Evolutionary conservation across 257 asterid genomes (phyloP).

Genomic region (Oldenlandia corymbosa): DNA sequence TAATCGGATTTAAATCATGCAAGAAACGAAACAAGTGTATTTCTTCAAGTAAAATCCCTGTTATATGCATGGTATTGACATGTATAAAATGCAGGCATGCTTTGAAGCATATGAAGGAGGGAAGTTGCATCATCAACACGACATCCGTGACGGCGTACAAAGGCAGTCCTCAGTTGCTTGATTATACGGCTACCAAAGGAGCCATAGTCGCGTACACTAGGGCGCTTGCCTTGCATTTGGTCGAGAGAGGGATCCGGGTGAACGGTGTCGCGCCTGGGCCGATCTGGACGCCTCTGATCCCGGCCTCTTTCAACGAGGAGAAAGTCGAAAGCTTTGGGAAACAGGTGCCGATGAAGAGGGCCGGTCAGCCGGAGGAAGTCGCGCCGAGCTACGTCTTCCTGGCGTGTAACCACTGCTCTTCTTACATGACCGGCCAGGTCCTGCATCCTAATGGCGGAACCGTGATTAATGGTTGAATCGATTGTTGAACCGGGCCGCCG

Average conservation of each 20-base stretch:
- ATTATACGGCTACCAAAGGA: slow-evolving; percentile 67
- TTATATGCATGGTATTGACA: neutral
- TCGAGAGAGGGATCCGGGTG: slow-evolving; percentile 50
- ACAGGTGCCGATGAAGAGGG: slow-evolving; percentile 69
- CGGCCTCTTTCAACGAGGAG: slow-evolving; percentile 51
- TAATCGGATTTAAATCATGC: too few relatives aligned
- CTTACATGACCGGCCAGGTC: slow-evolving; percentile 63
- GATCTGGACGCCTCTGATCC: slow-evolving; percentile 71
- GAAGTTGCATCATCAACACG: slow-evolving; percentile 62
- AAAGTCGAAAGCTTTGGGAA: slow-evolving; percentile 42
- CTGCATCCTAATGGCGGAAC: slow-evolving; percentile 80
- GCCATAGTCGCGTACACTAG: slow-evolving; percentile 69
- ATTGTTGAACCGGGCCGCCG: too few relatives aligned
- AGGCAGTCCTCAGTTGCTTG: slow-evolving; percentile 51
- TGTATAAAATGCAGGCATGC: slow-evolving; percentile 47
- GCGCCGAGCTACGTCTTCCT: slow-evolving; percentile 68
- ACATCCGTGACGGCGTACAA: slow-evolving; percentile 62
- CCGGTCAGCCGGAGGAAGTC: slow-evolving; percentile 68
- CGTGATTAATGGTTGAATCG: too few relatives aligned
- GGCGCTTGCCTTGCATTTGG: slow-evolving; percentile 58
- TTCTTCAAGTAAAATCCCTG: too few relatives aligned
- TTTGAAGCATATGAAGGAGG: slow-evolving; percentile 68
- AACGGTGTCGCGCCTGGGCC: slow-evolving; percentile 88
- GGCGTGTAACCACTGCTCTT: slow-evolving; percentile 55
- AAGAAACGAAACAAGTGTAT: too few relatives aligned